A percentile compares a stretch with the other conserved stretches of the same genome.
Conservation (phyloP, 805 yeast genomes). For the Monosporozyma yasuniensis region DNA sequence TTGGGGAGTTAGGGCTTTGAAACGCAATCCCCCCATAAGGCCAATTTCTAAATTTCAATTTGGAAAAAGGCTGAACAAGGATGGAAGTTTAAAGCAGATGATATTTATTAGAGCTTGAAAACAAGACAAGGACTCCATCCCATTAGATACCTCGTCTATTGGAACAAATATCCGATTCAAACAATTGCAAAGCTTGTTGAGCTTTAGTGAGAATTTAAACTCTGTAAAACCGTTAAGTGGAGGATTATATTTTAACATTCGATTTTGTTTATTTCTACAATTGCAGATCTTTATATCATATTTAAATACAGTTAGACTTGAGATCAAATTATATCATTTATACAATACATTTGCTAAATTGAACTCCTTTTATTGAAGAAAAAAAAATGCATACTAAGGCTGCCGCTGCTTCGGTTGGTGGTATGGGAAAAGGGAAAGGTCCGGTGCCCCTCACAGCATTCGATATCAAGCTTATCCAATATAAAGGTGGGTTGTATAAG, state of each 20-base stretch:
- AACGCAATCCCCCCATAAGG: neutral
- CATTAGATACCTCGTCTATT: neutral
- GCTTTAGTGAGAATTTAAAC: neutral
- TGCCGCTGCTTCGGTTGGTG: conserved; percentile 32
- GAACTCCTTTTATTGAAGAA: no score
- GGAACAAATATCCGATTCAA: neutral
- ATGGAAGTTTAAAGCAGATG: neutral
- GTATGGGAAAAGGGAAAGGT: conserved; percentile 25
- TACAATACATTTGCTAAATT: no score
- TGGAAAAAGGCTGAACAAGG: neutral
- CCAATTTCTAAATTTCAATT: neutral
- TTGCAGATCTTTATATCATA: no score
- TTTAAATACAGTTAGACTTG: no score
- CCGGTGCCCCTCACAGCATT: conserved; percentile 34
- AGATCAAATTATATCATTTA: no score
- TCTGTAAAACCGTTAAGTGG: neutral
- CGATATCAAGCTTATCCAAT: conserved; percentile 53
- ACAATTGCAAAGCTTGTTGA: neutral
- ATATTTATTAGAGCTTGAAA: neutral
- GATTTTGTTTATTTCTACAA: neutral
- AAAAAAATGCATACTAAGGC: conserved; percentile 28
- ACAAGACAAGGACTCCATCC: neutral
- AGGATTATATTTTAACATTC: neutral
- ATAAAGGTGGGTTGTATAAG: conserved; percentile 44
- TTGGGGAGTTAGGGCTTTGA: neutral